Base-by-base conservation (phyloP, 441 rosid species). In the California macrophylla region DNA sequence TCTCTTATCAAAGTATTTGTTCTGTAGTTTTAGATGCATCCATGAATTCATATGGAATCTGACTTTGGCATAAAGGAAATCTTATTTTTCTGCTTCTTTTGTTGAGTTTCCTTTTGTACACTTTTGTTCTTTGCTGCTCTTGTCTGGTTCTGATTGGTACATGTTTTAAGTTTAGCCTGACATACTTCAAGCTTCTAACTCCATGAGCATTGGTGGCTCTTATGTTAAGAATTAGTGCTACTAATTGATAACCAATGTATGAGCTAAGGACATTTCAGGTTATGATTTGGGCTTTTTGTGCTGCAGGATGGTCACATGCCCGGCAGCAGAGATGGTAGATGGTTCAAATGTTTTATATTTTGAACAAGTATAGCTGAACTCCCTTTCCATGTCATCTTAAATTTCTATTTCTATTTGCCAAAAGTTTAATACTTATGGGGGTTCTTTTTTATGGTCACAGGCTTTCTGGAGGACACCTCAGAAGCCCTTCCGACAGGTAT, bases 391-490 rank as follows among this genome's bases (percentile, higher is more conserved):
- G 2, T 73, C 58, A 66, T 69, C 38, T 40, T 71, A 21, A 25
- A 13, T 34, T 28, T 67, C 18, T 13, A 67, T 64, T 68, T 4
- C 25, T 66, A 18, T 30, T 6, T 56, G 32, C 16, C 21, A 21
- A 20, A 15, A 42, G 12, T 66, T 52, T 34, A 6, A 3, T 69
- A 42, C 56, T 45, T 26, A 10, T 54, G 21, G 1, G 47, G 20
- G 8, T 38, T 50, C 23, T 36, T 18, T 70, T 25, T 15, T n/a
- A 26, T 54, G 47, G 63, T 72, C 5, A 16, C 78, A 85, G 98
- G 96, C 97, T 32, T 93, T 93, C 76, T 89, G 96, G 92, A 85
- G 98, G 67, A 90, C 92, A 78, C 97, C 97, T 54, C 89, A 86
- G 74, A 93, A 90, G 82, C 98, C 98, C 7, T 93, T 90, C 78